Evolutionary conservation across 305 asterid genomes (phyloP).

Genomic region (Solanum hybrid): DNA sequence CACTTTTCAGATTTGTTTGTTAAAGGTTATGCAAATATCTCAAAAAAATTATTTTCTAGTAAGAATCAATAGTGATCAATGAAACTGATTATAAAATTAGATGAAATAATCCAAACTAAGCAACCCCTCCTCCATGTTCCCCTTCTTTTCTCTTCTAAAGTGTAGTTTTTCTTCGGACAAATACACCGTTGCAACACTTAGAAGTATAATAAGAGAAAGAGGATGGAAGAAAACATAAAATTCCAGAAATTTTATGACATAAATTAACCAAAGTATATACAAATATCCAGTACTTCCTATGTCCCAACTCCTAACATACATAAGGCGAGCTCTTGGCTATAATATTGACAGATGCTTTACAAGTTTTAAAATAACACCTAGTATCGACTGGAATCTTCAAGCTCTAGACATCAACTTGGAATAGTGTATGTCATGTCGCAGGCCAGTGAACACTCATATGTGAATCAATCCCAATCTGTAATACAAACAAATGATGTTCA

Average conservation of each 20-base stretch:
- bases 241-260: background rate
- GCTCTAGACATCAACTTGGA: background rate
- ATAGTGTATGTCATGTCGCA: constrained; percentile 6
- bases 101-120: background rate
- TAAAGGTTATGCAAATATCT: background rate
- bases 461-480: constrained; percentile 17
- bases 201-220: background rate
- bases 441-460: constrained; percentile 22
- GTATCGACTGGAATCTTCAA: background rate
- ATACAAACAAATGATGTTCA: background rate
- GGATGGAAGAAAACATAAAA: background rate
- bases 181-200: background rate
- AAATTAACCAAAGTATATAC: background rate
- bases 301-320: background rate
- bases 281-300: background rate
- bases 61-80: background rate
- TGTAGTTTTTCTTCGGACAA: background rate
- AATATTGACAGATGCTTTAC: background rate
- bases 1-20: background rate
- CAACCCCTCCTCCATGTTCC: background rate
- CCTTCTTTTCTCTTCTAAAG: background rate
- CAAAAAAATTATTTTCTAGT: background rate
- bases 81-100: background rate
- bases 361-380: background rate
- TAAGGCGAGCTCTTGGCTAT: background rate